phyloP scores from a whole-genome alignment of 768 basidiomycete species.

The Cyclocybe aegerita region DNA sequence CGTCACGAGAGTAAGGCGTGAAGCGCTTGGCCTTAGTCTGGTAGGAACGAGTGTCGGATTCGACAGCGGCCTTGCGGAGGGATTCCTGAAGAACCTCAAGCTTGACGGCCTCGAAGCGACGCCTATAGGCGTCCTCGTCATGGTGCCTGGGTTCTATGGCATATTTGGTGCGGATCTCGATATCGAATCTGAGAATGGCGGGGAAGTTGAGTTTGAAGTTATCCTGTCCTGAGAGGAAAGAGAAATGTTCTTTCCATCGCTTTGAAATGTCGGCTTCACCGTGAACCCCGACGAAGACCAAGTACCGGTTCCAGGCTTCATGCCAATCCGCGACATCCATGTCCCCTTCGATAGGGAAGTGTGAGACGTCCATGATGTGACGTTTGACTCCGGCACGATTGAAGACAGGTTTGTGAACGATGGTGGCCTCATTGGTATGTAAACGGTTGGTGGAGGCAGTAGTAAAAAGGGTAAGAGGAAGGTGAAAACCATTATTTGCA shows the following conservation, averaged over 20 bases:
- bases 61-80: not conserved
- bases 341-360: slow-evolving; percentile 10
- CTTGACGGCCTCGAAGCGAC: not conserved
- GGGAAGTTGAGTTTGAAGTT: slow-evolving; percentile 12
- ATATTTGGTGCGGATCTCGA: slow-evolving; percentile 6
- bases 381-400: not conserved
- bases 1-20: too few relatives aligned
- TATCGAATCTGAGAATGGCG: slow-evolving; percentile 12
- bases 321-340: slow-evolving; percentile 15
- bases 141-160: not conserved
- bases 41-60: too few relatives aligned
- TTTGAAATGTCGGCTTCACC: not conserved
- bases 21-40: too few relatives aligned
- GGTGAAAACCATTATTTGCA: slow-evolving; percentile 1
- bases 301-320: slow-evolving; percentile 11
- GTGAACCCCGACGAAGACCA: slow-evolving; percentile 2
- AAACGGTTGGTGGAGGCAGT: not conserved
- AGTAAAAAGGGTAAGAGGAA: slow-evolving; percentile 3
- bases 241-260: slow-evolving; percentile 2
- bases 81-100: not conserved
- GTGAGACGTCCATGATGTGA: slow-evolving; percentile 11
- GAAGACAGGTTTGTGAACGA: not conserved
- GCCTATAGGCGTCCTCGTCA: not conserved
- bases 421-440: not conserved
- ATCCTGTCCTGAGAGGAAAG: slow-evolving; percentile 3